Base-by-base conservation (phyloP, 768 basidiomycete species). In the Suillus weaverae region DNA sequence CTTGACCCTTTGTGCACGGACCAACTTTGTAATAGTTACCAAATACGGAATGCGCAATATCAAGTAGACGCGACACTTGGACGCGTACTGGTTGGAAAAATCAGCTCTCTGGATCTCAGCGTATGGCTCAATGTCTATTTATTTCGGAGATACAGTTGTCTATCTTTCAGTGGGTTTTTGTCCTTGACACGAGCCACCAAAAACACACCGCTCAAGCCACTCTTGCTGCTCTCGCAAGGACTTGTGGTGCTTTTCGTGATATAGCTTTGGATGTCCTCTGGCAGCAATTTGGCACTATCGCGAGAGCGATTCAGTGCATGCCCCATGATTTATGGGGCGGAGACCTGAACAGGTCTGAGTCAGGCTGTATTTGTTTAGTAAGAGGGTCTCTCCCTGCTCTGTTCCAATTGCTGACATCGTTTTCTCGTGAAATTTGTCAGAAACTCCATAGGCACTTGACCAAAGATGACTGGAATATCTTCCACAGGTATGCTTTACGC, bases 301-400 rank as follows among this genome's bases (percentile, higher is more conserved):
- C 64, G n/a, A 38, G 59, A 22, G 69, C 76, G 50, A 32, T 75
- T 22, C 64, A 64, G 53, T 70, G 69, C 51, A 70, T 75, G 62
- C 75, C 74, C 46, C 72, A 57, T 50, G 73, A 75, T 60, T 61
- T 76, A 7, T 75, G 73, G 75, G 38, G 39, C 0, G 57, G 57
- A 69, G 22, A 63, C 60, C 64, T 2, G 61, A 74, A 7, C 22
- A 35, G 35, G 7, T 1, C 57, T 18, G 9, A 57, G 10, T 59
- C 57, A 39, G 18, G 22, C 9, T 59, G 26, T 39, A 39, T 59
- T 10, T 18, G 10, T 41, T 7, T 59, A 41, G 57, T 59, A 30
- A 59, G 57, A 59, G 22, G 5, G 11, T 57, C 16, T 57, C 9
- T 39, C 10, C 11, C 30, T 39, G 10, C 26, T 57, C 14, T 30